phyloP scores from a whole-genome alignment of 768 basidiomycete species.

The Podaxis sp. region DNA sequence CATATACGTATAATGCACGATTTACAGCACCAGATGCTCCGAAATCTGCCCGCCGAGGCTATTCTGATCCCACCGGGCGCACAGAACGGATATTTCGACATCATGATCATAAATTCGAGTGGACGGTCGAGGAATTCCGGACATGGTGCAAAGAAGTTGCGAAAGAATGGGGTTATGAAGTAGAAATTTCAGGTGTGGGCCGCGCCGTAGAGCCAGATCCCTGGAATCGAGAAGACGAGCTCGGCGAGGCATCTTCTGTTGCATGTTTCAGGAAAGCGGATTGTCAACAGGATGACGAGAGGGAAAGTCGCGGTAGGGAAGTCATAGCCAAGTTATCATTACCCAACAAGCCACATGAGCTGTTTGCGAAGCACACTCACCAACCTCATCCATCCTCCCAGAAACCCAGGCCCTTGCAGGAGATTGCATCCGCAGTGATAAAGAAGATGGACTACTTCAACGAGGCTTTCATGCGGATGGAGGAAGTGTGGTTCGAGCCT shows the following conservation, averaged over 20 bases:
- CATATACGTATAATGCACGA: slow-evolving; percentile 76
- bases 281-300: slow-evolving; percentile 21
- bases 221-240: slow-evolving; percentile 63
- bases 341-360: slow-evolving; percentile 32
- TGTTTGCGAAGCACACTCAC: slow-evolving; percentile 47
- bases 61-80: slow-evolving; percentile 68
- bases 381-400: slow-evolving; percentile 43
- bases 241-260: slow-evolving; percentile 65
- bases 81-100: slow-evolving; percentile 78
- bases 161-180: slow-evolving; percentile 67
- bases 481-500: slow-evolving; percentile 47
- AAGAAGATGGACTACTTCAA: slow-evolving; percentile 50
- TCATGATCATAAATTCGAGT: slow-evolving; percentile 85
- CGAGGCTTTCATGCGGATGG: slow-evolving; percentile 43
- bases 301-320: slow-evolving; percentile 35
- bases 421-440: slow-evolving; percentile 48
- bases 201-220: slow-evolving; percentile 54
- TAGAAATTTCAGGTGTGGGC: slow-evolving; percentile 58
- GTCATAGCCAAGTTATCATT: slow-evolving; percentile 23
- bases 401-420: slow-evolving; percentile 34
- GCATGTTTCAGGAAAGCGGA: slow-evolving; percentile 52
- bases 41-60: slow-evolving; percentile 45
- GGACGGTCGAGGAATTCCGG: slow-evolving; percentile 72
- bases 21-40: slow-evolving; percentile 55
- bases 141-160: slow-evolving; percentile 56